Base-by-base conservation (phyloP, 495 filamentous ascomycete genomes). In the Penicillium cataractarum region DNA sequence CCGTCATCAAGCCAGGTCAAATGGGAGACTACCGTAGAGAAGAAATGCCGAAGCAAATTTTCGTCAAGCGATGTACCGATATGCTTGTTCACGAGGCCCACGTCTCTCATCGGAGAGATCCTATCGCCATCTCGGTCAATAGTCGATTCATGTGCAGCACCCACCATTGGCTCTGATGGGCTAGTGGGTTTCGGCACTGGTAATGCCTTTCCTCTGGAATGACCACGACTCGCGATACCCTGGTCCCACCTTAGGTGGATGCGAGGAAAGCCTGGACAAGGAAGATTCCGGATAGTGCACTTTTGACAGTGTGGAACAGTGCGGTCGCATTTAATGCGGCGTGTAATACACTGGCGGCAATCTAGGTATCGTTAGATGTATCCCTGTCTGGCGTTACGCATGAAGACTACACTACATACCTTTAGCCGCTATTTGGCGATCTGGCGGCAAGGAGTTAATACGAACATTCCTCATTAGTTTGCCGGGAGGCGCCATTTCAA, bases 251-350 rank as follows among this genome's bases (percentile, higher is more conserved):
- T 65, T 4, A 68, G 52, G 15, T 59, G 51, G 8, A 68, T 3
- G 6, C n/a, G 26, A 44, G 60, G 55, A 22, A 68, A 68, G 0
- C 66, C 66, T 17, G 66, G 57, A 58, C 66, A 68, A 33, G 21
- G 29, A 4, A 68, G 24, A 3, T 60, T 58, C 17, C 67, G 64
- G 26, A 64, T 59, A 21, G 49, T 27, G 46, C 67, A 69, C 42
- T 69, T 69, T 17, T 40, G 49, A 37, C 67, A 69, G 33, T 64
- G 57, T 24, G 67, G 67, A 15, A 64, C 10, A 26, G 51, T 66
- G 40, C 67, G 64, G 56, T 69, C 67, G 37, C 67, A 69, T 60
- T 61, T 66, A 26, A 69, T 69, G 54, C 67, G 67, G 26, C 67
- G 60, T 49, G 55, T 69, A 29, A 27, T 60, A 61, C 67, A 69